Evolutionary conservation across 2,329 filamentous ascomycete genomes (phyloP).

Genomic region (Emergomyces orientalis): DNA sequence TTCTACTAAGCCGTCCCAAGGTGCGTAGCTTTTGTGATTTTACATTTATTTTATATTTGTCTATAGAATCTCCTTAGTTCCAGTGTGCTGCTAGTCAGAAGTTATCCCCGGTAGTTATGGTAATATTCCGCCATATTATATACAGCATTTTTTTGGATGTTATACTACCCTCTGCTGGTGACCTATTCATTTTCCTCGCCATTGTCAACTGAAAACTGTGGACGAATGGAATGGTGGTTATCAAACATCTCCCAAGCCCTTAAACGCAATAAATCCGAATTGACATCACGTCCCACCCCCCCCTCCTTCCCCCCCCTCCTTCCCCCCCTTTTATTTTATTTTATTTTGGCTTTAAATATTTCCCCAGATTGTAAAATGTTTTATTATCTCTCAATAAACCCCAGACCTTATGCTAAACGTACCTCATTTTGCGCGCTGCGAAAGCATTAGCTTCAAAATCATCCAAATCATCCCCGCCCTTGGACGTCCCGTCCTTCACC

Average conservation of each 20-base stretch:
- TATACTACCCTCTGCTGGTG: not conserved
- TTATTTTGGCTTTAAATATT: not conserved
- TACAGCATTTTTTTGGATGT: not conserved
- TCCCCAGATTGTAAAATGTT: not conserved
- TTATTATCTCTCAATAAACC: not conserved
- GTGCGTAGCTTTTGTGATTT: not conserved
- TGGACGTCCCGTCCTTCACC: slow-evolving; percentile 29
- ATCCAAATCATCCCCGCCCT: slow-evolving; percentile 15
- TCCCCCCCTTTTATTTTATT: too few species aligned
- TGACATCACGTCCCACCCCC: too few species aligned
- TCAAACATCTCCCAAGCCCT: too few species aligned
- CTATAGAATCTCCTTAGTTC: not conserved
- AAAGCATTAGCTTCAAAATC: slow-evolving; percentile 17
- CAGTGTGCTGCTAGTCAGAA: not conserved
- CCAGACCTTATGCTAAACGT: not conserved
- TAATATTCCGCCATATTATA: not conserved
- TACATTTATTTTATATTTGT: not conserved
- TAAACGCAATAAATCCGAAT: too few species aligned
- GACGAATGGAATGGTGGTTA: too few species aligned
- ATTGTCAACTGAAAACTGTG: too few species aligned
- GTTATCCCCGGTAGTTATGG: not conserved
- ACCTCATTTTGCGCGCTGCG: not conserved
- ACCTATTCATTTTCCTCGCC: not conserved
- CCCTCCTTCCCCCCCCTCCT: not conserved
- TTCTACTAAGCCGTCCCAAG: not conserved